A percentile compares a stretch with the other conserved stretches of the same genome.
Evolutionary conservation across 2,329 filamentous ascomycete species (phyloP).

Genomic region (Ustilaginoidea virens): DNA sequence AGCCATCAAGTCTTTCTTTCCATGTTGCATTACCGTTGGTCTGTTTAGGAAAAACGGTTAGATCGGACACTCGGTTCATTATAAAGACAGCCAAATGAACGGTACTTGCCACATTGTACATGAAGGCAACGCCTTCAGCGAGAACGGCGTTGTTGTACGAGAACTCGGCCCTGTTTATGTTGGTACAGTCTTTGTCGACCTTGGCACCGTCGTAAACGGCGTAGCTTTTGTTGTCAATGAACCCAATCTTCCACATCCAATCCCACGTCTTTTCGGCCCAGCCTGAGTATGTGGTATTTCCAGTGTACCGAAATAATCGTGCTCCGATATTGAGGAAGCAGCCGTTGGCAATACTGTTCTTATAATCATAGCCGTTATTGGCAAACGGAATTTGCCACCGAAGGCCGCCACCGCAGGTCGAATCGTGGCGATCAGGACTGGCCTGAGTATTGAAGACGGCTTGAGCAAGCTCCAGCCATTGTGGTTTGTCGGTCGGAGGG

Average conservation of each 20-base stretch:
- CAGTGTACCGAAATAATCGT: slow-evolving; percentile 55
- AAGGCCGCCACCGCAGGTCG: slow-evolving; percentile 42
- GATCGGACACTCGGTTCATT: no score
- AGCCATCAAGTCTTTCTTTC: slow-evolving; percentile 29
- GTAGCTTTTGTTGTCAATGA: slow-evolving; percentile 43
- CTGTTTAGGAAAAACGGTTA: slow-evolving; percentile 12
- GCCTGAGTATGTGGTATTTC: slow-evolving; percentile 46
- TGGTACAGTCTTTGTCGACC: slow-evolving; percentile 35
- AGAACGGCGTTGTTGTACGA: slow-evolving; percentile 45
- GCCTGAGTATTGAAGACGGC: slow-evolving; percentile 47
- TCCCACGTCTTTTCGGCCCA: slow-evolving; percentile 50
- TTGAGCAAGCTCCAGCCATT: slow-evolving; percentile 43
- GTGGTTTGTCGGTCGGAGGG: slow-evolving; percentile 30
- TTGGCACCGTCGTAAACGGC: slow-evolving; percentile 45
- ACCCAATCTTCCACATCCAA: slow-evolving; percentile 39
- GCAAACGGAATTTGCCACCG: slow-evolving; percentile 65
- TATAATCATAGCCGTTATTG: slow-evolving; percentile 66
- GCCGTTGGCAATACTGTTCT: slow-evolving; percentile 44
- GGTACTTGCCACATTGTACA: slow-evolving; percentile 43
- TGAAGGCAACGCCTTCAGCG: slow-evolving; percentile 41
- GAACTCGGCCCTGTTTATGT: slow-evolving; percentile 40
- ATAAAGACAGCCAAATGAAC: no score
- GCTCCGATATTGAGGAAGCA: slow-evolving; percentile 52
- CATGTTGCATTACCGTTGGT: slow-evolving; percentile 34
- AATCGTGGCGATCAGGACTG: slow-evolving; percentile 40